These are phyloP conservation scores for Suillus cothurnatus DNA, from an alignment of 768 basidiomycete genomes.

Conservation along the genomic window DNA sequence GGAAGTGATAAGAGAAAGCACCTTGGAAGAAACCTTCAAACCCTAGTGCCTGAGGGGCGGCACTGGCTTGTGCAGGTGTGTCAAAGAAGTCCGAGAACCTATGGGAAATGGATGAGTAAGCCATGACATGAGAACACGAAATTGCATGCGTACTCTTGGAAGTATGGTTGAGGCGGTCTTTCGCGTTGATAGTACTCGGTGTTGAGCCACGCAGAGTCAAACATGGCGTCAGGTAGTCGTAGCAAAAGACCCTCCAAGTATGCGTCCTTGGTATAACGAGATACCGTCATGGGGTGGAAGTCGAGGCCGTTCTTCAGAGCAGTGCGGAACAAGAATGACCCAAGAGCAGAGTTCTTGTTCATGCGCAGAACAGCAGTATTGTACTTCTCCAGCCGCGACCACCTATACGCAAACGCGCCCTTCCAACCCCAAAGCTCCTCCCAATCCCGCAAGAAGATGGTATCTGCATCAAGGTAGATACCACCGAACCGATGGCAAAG, in stretches of 20 bases:
- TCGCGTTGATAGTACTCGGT: constrained; percentile 91
- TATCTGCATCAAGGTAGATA: constrained; percentile 96
- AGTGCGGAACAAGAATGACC: constrained; percentile 91
- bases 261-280: constrained; percentile 88
- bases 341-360: constrained; percentile 91
- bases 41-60: constrained; percentile 84
- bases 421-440: constrained; percentile 98
- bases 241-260: constrained; percentile 80
- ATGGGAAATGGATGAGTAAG: constrained; percentile 11
- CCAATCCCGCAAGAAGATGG: constrained; percentile 95
- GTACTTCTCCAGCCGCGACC: constrained; percentile 91
- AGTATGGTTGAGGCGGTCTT: constrained; percentile 92
- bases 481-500: constrained; percentile 97
- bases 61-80: constrained; percentile 70
- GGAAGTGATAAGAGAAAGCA: constrained; percentile 95
- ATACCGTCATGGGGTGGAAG: constrained; percentile 97
- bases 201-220: constrained; percentile 96
- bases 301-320: constrained; percentile 92
- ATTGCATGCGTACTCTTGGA: constrained; percentile 64
- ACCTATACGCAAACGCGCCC: constrained; percentile 95
- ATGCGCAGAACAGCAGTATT: constrained; percentile 96
- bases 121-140: neutral
- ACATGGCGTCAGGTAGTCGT: constrained; percentile 91
- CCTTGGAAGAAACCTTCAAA: constrained; percentile 97
- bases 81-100: constrained; percentile 92